Conservation (phyloP, 805 yeast genomes). For the Starmerella sp. region DNA sequence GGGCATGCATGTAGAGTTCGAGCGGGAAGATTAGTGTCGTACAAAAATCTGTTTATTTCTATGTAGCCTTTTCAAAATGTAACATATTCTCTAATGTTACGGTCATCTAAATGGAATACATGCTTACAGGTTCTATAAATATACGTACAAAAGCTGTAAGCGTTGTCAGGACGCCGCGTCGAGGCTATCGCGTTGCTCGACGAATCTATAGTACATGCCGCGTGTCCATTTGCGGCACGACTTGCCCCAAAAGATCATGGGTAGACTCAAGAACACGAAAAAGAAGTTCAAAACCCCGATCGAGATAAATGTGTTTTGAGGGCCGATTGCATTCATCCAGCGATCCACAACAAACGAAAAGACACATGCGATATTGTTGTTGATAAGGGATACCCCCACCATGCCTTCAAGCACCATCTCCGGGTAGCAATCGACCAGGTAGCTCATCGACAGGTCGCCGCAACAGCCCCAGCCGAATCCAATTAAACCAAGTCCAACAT, state of each 20-base stretch:
- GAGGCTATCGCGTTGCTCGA: constrained; percentile 24
- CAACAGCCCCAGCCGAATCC: constrained; percentile 47
- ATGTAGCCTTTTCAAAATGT: too few species aligned
- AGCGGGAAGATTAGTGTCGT: too few species aligned
- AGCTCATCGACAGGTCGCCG: constrained; percentile 38
- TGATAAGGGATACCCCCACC: constrained; percentile 45
- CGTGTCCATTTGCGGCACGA: constrained; percentile 24
- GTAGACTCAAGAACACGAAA: constrained; percentile 35
- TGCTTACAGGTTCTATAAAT: too few species aligned
- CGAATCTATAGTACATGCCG: constrained; percentile 23
- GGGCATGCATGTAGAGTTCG: too few species aligned
- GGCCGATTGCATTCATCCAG: constrained; percentile 44
- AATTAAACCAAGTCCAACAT: constrained; percentile 44
- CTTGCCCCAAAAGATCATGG: constrained; percentile 36
- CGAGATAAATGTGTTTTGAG: constrained; percentile 45
- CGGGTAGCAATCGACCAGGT: constrained; percentile 46
- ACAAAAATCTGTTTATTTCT: too few species aligned
- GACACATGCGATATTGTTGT: constrained; percentile 34
- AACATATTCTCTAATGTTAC: too few species aligned
- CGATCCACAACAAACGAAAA: constrained; percentile 52
- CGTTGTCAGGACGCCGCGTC: constrained; percentile 1
- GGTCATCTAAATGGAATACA: too few species aligned
- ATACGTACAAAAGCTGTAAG: background rate
- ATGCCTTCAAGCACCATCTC: constrained; percentile 44
- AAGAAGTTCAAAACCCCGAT: constrained; percentile 39